Evolutionary conservation across 192 early-diverging fungal genomes (phyloP), one percentile per base, ranked within the genome.

Genomic region (Entomortierella parvispora): DNA sequence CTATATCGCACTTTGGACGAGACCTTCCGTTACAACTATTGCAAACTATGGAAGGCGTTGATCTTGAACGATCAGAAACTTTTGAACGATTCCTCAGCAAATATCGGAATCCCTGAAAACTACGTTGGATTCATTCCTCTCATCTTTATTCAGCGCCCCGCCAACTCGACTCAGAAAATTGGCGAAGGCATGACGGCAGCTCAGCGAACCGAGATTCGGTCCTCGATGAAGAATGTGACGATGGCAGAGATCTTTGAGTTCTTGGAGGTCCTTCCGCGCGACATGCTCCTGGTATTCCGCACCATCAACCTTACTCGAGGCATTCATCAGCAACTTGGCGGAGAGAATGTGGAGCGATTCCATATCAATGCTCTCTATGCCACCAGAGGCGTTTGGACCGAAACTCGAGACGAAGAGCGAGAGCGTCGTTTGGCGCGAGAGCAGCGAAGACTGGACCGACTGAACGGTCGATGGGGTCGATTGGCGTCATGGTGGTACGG

Each of bases 221-320:
- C 71, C 1, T 63, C 79, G 18, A 51, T 84, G 29, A 70, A 75
- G 37, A 78, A 79, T 43, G 62, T 86, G 12, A 82, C 80, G n/a
- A 61, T 87, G 50, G 80, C 67, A 22, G 84, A 87, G 50, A 71
- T 85, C 2, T 78, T 87, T 55, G 75, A 77, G 64, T 85, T 87
- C 50, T 48, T 87, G 52, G 86, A 87, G 57, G 43, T 66, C 42
- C 57, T 87, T 28, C 86, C 86, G 0, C 63, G 86, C 7, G 86
- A 87, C 26, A 84, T 87, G 82, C 69, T 87, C 26, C 45, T 87
- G 50, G 74, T 85, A 26, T 83, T 85, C 62, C 80, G 86, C 28
- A 81, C 81, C 18, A 79, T 79, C n/a, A 83, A 87, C 47, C 48
- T 87, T 46, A 77, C 85, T 1, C 80, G 80, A 2, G 81, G 81